Evolutionary conservation across 768 basidiomycete species (phyloP).

Genomic region (Vishniacozyma victoriae): DNA sequence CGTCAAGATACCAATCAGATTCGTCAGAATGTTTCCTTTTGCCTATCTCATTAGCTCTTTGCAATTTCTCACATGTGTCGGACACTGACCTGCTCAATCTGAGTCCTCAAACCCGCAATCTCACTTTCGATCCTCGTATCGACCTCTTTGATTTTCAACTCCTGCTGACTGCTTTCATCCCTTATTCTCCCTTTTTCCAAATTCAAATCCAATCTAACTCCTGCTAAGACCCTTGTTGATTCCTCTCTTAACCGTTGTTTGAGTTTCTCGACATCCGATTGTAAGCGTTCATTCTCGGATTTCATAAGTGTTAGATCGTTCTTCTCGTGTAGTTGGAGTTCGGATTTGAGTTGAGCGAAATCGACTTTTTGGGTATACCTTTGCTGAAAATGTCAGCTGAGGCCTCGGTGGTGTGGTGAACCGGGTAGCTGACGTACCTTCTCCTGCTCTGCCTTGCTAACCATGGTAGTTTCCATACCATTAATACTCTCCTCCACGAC

Average conservation of each 20-base stretch:
- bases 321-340: slow-evolving; percentile 92
- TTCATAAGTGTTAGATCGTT: slow-evolving; percentile 93
- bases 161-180: slow-evolving; percentile 84
- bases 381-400: slow-evolving; percentile 32
- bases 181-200: slow-evolving; percentile 86
- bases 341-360: slow-evolving; percentile 92
- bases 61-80: no score
- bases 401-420: no score
- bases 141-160: slow-evolving; percentile 94
- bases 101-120: slow-evolving; percentile 73
- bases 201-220: slow-evolving; percentile 89
- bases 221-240: slow-evolving; percentile 83
- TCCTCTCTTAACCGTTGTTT: slow-evolving; percentile 90
- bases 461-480: slow-evolving; percentile 94
- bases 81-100: slow-evolving; percentile 50
- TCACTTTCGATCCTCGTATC: slow-evolving; percentile 96
- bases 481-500: slow-evolving; percentile 95
- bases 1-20: slow-evolving; percentile 48
- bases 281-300: slow-evolving; percentile 88
- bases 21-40: slow-evolving; percentile 49
- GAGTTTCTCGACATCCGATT: slow-evolving; percentile 84
- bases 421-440: slow-evolving; percentile 62
- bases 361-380: slow-evolving; percentile 60
- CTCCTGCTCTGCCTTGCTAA: slow-evolving; percentile 91
- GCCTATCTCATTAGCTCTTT: no score